Evolutionary conservation across 177 flowering plant species (phyloP).

Genomic region (Tripterygium wilfordii): DNA sequence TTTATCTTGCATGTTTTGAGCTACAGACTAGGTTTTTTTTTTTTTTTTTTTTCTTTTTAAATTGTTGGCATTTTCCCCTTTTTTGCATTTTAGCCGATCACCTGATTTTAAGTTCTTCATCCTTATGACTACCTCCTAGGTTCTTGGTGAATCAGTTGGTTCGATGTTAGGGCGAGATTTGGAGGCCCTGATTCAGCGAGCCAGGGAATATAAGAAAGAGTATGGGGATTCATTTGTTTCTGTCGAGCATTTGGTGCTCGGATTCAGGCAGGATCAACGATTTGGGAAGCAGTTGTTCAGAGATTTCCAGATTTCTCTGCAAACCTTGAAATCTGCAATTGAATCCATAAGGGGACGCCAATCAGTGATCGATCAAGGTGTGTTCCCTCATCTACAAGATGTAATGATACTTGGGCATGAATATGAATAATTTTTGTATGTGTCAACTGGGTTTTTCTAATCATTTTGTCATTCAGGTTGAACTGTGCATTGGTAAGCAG

Average conservation of each 20-base stretch:
- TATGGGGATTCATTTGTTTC: conserved; percentile 91
- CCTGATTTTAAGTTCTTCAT: too few species aligned
- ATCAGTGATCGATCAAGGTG: conserved; percentile 91
- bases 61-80: too few species aligned
- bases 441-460: too few species aligned
- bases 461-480: too few species aligned
- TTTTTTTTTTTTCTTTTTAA: too few species aligned
- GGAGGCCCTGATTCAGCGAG: conserved; percentile 78
- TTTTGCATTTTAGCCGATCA: too few species aligned
- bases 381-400: too few species aligned
- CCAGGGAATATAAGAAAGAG: conserved; percentile 82
- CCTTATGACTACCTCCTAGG: conserved; percentile 33
- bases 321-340: conserved; percentile 59
- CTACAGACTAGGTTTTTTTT: too few species aligned
- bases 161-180: conserved; percentile 94
- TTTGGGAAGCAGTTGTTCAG: conserved; percentile 88
- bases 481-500: too few species aligned
- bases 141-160: conserved; percentile 81
- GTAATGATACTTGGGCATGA: too few species aligned
- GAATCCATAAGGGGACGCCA: conserved; percentile 85
- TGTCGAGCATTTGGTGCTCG: conserved; percentile 94
- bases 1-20: too few species aligned
- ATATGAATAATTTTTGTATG: too few species aligned
- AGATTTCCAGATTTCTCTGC: conserved; percentile 70
- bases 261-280: conserved; percentile 64